phyloP scores from a whole-genome alignment of 805 yeast species.

The Kuraishia molischiana region DNA sequence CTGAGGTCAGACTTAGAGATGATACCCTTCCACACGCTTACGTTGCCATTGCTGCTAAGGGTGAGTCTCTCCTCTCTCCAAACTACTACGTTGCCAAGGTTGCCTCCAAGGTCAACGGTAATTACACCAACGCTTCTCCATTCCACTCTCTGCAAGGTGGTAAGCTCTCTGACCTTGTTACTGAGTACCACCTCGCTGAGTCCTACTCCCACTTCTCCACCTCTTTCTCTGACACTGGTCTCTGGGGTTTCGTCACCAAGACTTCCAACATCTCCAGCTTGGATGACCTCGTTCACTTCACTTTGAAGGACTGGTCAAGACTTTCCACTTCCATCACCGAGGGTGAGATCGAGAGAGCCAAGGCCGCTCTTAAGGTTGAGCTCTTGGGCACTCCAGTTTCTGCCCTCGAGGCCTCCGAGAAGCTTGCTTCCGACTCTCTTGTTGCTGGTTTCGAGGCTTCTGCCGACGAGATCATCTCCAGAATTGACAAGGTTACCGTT shows the following conservation, averaged over 20 bases:
- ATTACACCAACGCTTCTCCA: conserved; percentile 42
- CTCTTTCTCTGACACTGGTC: conserved; percentile 69
- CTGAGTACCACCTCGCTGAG: conserved; percentile 67
- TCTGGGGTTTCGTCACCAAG: conserved; percentile 74
- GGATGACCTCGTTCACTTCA: conserved; percentile 75
- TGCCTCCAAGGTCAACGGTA: conserved; percentile 56
- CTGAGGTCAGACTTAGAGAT: conserved; percentile 82
- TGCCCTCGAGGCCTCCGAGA: conserved; percentile 39
- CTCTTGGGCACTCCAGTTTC: conserved; percentile 36
- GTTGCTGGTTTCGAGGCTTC: conserved; percentile 55
- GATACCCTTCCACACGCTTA: conserved; percentile 78
- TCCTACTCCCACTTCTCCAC: conserved; percentile 61
- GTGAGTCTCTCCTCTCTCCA: conserved; percentile 56
- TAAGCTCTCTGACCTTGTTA: conserved; percentile 59
- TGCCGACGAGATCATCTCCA: conserved; percentile 44
- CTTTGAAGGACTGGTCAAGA: conserved; percentile 84
- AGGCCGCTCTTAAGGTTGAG: conserved; percentile 58
- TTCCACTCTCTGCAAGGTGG: conserved; percentile 51
- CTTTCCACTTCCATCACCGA: conserved; percentile 65
- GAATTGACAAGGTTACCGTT: conserved; percentile 54
- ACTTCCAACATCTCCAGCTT: conserved; percentile 47
- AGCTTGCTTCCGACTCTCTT: conserved; percentile 51
- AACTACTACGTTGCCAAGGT: conserved; percentile 65
- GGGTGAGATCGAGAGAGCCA: conserved; percentile 71
- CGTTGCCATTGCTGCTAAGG: conserved; percentile 65